phyloP scores from a whole-genome alignment of 2,329 filamentous ascomycete species.

The Amesomyces nigricolor region DNA sequence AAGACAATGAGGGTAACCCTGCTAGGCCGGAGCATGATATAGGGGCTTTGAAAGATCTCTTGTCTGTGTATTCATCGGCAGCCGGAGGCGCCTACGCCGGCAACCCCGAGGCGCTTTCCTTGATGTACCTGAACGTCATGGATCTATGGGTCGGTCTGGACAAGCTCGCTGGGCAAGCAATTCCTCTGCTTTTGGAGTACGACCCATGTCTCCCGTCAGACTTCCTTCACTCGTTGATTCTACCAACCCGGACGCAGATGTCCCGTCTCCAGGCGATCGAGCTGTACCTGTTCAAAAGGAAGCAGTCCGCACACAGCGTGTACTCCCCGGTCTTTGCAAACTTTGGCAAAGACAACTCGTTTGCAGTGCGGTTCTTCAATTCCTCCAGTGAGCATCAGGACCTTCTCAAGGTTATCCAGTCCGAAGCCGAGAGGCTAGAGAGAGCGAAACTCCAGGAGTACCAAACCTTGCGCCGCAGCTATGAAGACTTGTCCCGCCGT shows the following conservation, averaged over 20 bases:
- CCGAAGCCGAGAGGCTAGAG: neutral
- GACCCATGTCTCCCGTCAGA: constrained; percentile 14
- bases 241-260: constrained; percentile 15
- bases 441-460: constrained; percentile 8
- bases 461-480: neutral
- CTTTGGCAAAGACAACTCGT: constrained; percentile 12
- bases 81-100: constrained; percentile 7
- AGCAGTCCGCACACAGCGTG: neutral
- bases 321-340: constrained; percentile 10
- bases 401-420: constrained; percentile 5
- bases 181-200: constrained; percentile 18
- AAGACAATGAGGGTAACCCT: neutral
- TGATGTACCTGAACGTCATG: constrained; percentile 20
- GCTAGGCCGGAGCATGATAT: neutral
- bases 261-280: constrained; percentile 9
- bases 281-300: constrained; percentile 10
- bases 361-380: constrained; percentile 19
- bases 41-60: neutral
- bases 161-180: constrained; percentile 12
- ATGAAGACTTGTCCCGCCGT: neutral
- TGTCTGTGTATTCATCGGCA: constrained; percentile 5
- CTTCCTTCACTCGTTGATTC: constrained; percentile 11
- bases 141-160: constrained; percentile 22
- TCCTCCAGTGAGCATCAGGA: constrained; percentile 9
- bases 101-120: constrained; percentile 17